Conservation (phyloP, 2,329 filamentous ascomycete species). For the Ascomycota sp. region DNA sequence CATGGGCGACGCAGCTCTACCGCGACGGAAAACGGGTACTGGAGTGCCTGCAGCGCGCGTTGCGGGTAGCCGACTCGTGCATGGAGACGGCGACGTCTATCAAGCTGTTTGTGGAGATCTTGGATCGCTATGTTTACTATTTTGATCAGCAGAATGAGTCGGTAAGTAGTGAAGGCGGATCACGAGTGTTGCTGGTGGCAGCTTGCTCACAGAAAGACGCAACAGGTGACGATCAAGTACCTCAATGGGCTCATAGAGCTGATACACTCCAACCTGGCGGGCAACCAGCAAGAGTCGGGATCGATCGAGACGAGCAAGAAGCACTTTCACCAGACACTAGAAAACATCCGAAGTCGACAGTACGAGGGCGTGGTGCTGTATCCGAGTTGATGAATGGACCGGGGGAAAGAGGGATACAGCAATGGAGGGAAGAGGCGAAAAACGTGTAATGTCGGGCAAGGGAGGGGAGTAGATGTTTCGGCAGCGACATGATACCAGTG, state of each 20-base stretch:
- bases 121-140: conserved; percentile 97
- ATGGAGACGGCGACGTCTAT: conserved; percentile 97
- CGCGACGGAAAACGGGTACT: conserved; percentile 93
- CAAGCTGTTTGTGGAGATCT: conserved; percentile 92
- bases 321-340: conserved; percentile 86
- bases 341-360: conserved; percentile 78
- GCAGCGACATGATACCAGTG: no score
- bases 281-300: conserved; percentile 61
- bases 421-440: no score
- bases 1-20: conserved; percentile 46
- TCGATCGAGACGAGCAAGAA: conserved; percentile 76
- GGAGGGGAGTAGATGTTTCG: no score
- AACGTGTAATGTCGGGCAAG: no score
- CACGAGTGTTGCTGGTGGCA: no score
- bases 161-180: no score
- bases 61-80: conserved; percentile 91
- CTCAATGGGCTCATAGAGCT: conserved; percentile 94
- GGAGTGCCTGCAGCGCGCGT: conserved; percentile 84
- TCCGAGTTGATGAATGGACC: conserved; percentile 24
- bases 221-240: conserved; percentile 77
- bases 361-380: conserved; percentile 80
- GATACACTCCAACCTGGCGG: conserved; percentile 87
- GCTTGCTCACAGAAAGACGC: conserved; percentile 3
- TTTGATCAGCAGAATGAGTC: conserved; percentile 98
- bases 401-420: no score